Evolutionary conservation across 169 alveolate genomes (phyloP), one percentile per base, ranked within the genome.

Genomic region (Plasmodium falciparum): DNA sequence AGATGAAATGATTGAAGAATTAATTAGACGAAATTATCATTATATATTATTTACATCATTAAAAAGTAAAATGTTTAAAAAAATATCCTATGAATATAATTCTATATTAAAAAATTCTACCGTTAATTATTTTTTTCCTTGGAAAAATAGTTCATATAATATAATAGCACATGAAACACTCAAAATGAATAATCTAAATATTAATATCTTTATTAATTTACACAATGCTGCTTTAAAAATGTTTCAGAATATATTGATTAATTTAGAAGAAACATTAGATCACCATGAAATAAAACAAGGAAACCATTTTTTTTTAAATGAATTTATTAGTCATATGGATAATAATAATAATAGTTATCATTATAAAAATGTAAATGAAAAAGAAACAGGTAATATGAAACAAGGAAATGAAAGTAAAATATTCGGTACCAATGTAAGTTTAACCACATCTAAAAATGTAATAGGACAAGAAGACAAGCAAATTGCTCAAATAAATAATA

Each of bases 11-110:
- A 22, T 86, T 24, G 88, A 86, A 62, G 74, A 72, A 15, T 54
- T 86, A 54, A 86, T 86, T 50, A 86, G 73, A 74, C 43, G 61
- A 61, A 86, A 86, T 71, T 86, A 72, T 72, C 92, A 86, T 47
- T 86, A 86, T 52, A 61, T 86, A 15, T 72, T 71, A 61, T 86
- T 86, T 73, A 86, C 92, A 39, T 59, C 92, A 3, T 54, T 86
- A 56, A 72, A 71, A 2, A 72, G 78, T 47, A 86, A 72, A 47
- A 71, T 86, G 29, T 86, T 86, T 39, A 70, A 88, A 86, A 86
- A 86, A 72, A 72, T 86, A 86, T 61, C 88, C 15, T 43, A 72
- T 59, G 88, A 86, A 15, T 86, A 86, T 29, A 86, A 72, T 33
- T 47, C 61, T 47, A 86, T 86, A 50, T 56, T 86, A 39, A 86